Base-by-base conservation (phyloP, 1,284 basidiomycete genomes). In the Farysia itapuensis region DNA sequence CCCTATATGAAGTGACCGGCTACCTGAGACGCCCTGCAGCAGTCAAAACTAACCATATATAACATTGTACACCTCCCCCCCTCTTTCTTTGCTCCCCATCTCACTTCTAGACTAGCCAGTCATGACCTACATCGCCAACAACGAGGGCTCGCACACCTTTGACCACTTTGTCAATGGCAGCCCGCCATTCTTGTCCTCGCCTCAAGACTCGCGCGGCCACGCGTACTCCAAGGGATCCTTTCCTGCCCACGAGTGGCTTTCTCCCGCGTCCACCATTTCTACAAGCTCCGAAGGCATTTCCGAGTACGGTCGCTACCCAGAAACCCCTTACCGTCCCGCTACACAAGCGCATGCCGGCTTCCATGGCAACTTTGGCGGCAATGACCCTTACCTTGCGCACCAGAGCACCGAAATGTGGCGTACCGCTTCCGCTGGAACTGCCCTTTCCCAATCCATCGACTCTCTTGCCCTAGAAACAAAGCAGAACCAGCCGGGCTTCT, bases 171-270 rank as follows among this genome's bases (percentile, higher is more conserved):
- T 35, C 18, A 20, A 35, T 15, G 18, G 9, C 20, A 9, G 12
- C 18, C 22, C 34, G 13, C 34, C 34, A 5, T 35, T 35, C 18
- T 11, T 20, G 13, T 35, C 34, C 9, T 23, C 34, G 12, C 34
- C 34, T 12, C 9, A 35, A 6, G 19, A 35, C 12, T 20, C 20
- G 34, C 34, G 34, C 21, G 9, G 6, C 34, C 6, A 15, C 6
- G 15, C 13, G 9, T 22, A 11, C 13, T 35, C 34, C 9, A 35
- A 35, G 22, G 20, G 9, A 6, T 21, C 18, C 34, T 9, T 21
- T 9, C 22, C 34, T 20, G 20, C 34, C 18, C 34, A 35, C 18
- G 34, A 35, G 22, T 35, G 34, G 34, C 34, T 35, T 15, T 22
- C 34, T 12, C 18, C 34, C 8, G 34, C 20, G 11, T 22, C 34